Conservation (phyloP, 176 grass and related monocot genomes). For the Eleusine indica region DNA sequence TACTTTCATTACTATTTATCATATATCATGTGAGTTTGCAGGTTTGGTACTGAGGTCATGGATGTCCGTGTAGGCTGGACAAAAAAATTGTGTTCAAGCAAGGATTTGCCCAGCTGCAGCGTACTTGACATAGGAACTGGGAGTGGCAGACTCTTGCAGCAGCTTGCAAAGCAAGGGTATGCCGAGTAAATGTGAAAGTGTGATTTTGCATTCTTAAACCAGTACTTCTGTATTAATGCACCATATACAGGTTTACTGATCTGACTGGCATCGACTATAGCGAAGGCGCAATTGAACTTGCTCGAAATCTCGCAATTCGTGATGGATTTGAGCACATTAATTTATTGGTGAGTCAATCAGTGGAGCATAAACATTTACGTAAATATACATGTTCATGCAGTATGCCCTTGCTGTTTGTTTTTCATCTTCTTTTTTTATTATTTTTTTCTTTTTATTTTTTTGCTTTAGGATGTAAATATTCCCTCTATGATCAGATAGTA, state of each 20-base stretch:
- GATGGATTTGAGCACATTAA: conserved; percentile 80
- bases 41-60: conserved; percentile 80
- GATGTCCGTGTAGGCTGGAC: conserved; percentile 83
- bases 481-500: not conserved
- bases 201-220: conserved; percentile 1
- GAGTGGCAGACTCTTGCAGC: conserved; percentile 79
- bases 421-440: too few relatives aligned
- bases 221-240: conserved; percentile 34
- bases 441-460: not conserved
- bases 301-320: conserved; percentile 66
- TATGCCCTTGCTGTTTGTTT: not conserved
- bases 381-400: not conserved
- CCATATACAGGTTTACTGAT: conserved; percentile 71
- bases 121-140: conserved; percentile 88
- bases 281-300: conserved; percentile 81
- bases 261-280: conserved; percentile 92
- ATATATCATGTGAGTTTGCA: conserved; percentile 34
- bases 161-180: conserved; percentile 96
- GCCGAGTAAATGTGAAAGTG: conserved; percentile 21
- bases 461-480: conserved; percentile 8
- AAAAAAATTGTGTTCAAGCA: conserved; percentile 66
- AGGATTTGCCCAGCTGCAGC: conserved; percentile 61
- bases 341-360: conserved; percentile 63
- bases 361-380: not conserved
- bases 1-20: not conserved